Evolutionary conservation across 2,329 filamentous ascomycete species (phyloP).

Genomic region (Talaromyces sp.): DNA sequence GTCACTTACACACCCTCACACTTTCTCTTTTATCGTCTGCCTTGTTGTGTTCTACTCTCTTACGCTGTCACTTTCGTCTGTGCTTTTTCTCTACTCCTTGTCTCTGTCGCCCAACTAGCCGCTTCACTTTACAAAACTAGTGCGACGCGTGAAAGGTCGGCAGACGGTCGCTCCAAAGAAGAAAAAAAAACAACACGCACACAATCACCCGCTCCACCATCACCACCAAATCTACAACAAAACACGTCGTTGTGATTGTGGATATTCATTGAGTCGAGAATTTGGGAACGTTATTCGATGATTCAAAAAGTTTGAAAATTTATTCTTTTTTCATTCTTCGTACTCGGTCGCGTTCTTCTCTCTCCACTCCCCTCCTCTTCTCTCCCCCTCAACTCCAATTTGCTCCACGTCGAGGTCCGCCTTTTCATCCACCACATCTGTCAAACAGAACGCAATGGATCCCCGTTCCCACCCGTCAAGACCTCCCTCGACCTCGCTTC

Average conservation of each 20-base stretch:
- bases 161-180: neutral
- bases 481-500: slow-evolving; percentile 39
- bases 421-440: neutral
- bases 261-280: neutral
- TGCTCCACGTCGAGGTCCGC: slow-evolving; percentile 5
- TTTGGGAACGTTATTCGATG: neutral
- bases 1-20: neutral
- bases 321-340: neutral
- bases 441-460: slow-evolving; percentile 28
- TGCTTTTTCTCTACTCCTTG: neutral
- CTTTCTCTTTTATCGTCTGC: neutral
- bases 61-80: neutral
- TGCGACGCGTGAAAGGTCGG: neutral
- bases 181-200: neutral
- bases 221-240: neutral
- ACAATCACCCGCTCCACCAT: neutral
- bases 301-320: neutral
- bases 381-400: neutral
- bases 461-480: slow-evolving; percentile 39
- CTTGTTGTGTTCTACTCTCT: slow-evolving; percentile 12
- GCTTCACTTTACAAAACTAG: neutral
- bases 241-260: neutral
- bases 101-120: neutral
- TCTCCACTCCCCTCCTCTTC: neutral
- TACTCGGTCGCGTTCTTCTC: neutral